Conservation (phyloP, 441 rosid genomes). For the Gossypium gossypioides region DNA sequence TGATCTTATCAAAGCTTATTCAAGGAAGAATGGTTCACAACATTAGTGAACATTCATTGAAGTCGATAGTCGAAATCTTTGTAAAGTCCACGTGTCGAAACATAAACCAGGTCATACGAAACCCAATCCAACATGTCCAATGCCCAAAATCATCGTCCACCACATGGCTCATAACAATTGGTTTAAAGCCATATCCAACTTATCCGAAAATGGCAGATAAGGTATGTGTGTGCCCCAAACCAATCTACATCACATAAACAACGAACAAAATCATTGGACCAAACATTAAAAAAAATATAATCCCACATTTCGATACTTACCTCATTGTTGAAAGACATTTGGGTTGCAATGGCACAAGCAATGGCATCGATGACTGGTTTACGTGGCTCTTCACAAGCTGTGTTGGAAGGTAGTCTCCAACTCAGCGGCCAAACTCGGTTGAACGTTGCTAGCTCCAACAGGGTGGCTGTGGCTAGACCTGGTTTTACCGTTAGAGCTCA, state of each 20-base stretch:
- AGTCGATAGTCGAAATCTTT: neutral
- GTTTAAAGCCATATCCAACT: slow-evolving; percentile 30
- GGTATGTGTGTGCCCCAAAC: slow-evolving; percentile 26
- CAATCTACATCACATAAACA: slow-evolving; percentile 36
- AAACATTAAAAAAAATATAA: slow-evolving; percentile 15
- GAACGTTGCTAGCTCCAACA: slow-evolving; percentile 20
- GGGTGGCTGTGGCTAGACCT: slow-evolving; percentile 24
- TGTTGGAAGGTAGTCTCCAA: slow-evolving; percentile 62
- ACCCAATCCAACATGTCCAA: slow-evolving; percentile 37
- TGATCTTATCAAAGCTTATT: neutral
- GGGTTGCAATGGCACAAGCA: slow-evolving; percentile 51
- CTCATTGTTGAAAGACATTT: neutral
- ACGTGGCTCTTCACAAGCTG: slow-evolving; percentile 53
- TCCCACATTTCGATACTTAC: neutral
- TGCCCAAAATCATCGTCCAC: neutral
- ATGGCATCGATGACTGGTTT: slow-evolving; percentile 73
- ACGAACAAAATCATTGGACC: neutral
- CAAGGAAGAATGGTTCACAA: neutral
- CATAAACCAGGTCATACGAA: neutral
- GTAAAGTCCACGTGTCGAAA: slow-evolving; percentile 27
- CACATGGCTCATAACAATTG: slow-evolving; percentile 24
- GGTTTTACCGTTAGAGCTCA: slow-evolving; percentile 45
- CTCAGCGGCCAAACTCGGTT: slow-evolving; percentile 47
- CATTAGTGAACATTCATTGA: neutral
- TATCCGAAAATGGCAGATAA: slow-evolving; percentile 59